Evolutionary conservation across 768 basidiomycete genomes (phyloP).

Genomic region (Tulasnella sp.): DNA sequence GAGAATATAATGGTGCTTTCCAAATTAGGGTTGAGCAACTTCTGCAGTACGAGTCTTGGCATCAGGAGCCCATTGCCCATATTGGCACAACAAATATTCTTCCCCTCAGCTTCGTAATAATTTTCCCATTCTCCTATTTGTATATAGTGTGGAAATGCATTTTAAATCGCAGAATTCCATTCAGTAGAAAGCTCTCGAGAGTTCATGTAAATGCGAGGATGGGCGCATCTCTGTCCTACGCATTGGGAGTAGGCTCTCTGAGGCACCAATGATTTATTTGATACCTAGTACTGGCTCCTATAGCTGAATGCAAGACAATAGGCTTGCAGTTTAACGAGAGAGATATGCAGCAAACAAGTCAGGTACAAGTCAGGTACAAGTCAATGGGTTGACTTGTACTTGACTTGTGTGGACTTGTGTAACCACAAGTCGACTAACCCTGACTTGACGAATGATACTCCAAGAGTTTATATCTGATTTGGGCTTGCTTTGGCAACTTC

Average conservation of each 20-base stretch:
- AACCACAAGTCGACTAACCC: too few relatives aligned
- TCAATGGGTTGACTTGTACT: neutral
- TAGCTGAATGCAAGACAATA: too few relatives aligned
- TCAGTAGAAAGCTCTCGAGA: neutral
- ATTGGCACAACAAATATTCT: neutral
- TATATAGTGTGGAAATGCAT: neutral
- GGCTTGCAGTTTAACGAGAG: too few relatives aligned
- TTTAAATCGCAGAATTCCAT: neutral
- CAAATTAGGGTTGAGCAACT: too few relatives aligned
- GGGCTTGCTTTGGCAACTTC: too few relatives aligned
- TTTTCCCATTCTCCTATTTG: neutral
- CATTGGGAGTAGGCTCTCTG: too few relatives aligned
- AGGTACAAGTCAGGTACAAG: neutral
- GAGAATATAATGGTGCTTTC: too few relatives aligned
- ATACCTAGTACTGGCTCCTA: too few relatives aligned
- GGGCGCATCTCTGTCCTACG: neutral
- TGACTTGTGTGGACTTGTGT: neutral
- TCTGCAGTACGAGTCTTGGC: too few relatives aligned
- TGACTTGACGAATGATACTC: too few relatives aligned
- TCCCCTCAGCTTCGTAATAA: neutral
- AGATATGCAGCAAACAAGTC: neutral
- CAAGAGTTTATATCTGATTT: too few relatives aligned
- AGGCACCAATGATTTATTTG: too few relatives aligned
- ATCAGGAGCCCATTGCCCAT: neutral
- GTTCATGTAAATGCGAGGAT: neutral